Conservation (phyloP, 2,329 filamentous ascomycete species). For the Thermochaetoides dissita region DNA sequence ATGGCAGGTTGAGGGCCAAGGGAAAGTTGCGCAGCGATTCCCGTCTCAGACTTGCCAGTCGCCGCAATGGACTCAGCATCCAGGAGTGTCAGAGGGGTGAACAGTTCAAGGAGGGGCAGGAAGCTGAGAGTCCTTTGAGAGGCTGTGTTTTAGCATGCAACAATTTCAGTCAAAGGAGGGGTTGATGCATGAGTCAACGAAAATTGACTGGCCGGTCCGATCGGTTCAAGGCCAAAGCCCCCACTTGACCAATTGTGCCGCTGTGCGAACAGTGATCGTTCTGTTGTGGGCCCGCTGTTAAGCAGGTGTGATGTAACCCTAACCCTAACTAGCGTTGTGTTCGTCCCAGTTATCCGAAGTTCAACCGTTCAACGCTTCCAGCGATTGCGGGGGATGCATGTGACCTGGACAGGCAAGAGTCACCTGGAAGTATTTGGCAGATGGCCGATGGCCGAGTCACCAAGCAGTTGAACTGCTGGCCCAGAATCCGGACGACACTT, state of each 20-base stretch:
- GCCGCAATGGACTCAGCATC: conserved; percentile 15
- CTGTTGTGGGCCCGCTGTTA: no score
- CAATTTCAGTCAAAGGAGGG: conserved; percentile 9
- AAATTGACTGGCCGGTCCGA: background rate
- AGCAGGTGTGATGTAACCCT: no score
- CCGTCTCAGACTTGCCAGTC: conserved; percentile 14
- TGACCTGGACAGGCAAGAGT: background rate
- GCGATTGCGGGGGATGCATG: background rate
- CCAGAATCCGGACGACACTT: no score
- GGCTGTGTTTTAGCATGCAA: conserved; percentile 8
- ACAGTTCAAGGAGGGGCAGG: conserved; percentile 10
- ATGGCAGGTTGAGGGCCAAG: conserved; percentile 8
- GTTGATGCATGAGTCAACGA: conserved; percentile 7
- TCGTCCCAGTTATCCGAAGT: no score
- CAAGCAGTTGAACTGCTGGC: no score
- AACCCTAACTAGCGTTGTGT: no score
- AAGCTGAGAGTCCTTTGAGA: conserved; percentile 9
- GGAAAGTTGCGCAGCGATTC: conserved; percentile 11
- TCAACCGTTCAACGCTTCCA: background rate
- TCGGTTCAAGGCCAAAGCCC: no score
- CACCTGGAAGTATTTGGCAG: no score
- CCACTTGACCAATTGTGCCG: no score
- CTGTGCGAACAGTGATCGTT: no score
- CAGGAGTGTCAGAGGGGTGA: conserved; percentile 13
- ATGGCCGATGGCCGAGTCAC: no score